Conservation (phyloP, 345 rosid species). For the Heritiera fomes region DNA sequence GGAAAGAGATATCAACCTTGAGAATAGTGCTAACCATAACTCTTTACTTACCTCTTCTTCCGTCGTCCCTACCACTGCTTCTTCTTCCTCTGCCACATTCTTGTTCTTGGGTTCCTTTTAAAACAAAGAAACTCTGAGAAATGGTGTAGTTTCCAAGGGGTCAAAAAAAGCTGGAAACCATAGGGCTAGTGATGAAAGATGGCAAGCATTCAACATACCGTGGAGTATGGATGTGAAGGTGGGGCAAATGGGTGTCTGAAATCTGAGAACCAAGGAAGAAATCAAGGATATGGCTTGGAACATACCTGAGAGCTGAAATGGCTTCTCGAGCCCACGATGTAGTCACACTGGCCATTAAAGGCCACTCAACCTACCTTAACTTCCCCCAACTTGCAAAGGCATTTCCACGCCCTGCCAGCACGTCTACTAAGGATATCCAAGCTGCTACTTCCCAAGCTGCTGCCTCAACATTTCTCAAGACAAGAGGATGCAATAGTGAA, state of each 20-base stretch:
- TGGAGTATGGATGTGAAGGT: slow-evolving; percentile 74
- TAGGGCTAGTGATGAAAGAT: slow-evolving; percentile 25
- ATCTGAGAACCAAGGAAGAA: slow-evolving; percentile 77
- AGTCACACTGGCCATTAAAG: slow-evolving; percentile 76
- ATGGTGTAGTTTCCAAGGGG: slow-evolving; percentile 22
- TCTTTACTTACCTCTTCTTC: slow-evolving; percentile 25
- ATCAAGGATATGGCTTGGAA: slow-evolving; percentile 86
- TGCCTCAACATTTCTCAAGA: slow-evolving; percentile 36
- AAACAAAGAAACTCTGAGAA: slow-evolving; percentile 8
- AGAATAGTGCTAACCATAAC: slow-evolving; percentile 44
- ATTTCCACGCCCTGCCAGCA: slow-evolving; percentile 57
- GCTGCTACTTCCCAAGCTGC: slow-evolving; percentile 60
- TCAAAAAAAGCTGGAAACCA: slow-evolving; percentile 36
- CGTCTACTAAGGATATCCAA: slow-evolving; percentile 60
- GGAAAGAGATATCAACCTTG: slow-evolving; percentile 49
- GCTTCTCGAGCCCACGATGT: slow-evolving; percentile 90
- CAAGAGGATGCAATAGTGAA: slow-evolving; percentile 5
- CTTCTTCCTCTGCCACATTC: slow-evolving; percentile 30
- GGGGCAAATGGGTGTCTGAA: slow-evolving; percentile 93
- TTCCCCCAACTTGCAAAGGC: slow-evolving; percentile 50
- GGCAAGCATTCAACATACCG: slow-evolving; percentile 55
- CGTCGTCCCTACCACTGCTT: slow-evolving; percentile 11
- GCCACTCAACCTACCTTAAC: slow-evolving; percentile 57
- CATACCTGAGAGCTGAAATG: slow-evolving; percentile 77
- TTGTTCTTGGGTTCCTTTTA: slow-evolving; percentile 24